Evolutionary conservation across 345 rosid genomes (phyloP), one percentile per base, ranked within the genome.

Genomic region (Salix caprea): DNA sequence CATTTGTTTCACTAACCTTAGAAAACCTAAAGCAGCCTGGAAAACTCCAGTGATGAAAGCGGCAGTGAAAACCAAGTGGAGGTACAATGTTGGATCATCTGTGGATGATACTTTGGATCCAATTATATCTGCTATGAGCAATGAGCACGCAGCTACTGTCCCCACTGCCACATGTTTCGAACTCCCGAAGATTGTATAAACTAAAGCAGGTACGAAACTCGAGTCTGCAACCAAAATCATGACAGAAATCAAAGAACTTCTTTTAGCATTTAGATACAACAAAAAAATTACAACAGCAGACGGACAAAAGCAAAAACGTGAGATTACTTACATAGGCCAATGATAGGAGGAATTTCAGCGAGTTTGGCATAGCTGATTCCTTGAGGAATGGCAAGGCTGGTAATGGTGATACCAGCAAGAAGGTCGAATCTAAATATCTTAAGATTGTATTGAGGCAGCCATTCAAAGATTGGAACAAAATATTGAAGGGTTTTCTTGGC

Each of bases 301-400:
- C 4, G 4, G 19, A 48, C 75, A 28, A 37, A 32, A 66, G 37
- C 12, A 61, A 19, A 10, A 74, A 5, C 60, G 56, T 14, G 12
- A 48, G 14, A 36, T 40, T 26, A 95, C 95, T 40, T 26, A 95
- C 95, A 92, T 7, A 95, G 89, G 85, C 99, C 99, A 62, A 88
- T 82, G 75, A 95, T 89, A 5, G 97, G 97, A 77, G 97, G 94
- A 72, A 95, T 11, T 11, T 78, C 44, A 14, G 88, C 97, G 65
- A 95, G 99, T 80, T 90, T 95, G 16, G 97, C 99, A 71, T 95
- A 95, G 76, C 99, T 95, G 77, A 92, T 95, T 18, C 99, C 99
- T 71, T 95, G 97, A 70, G 98, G 98, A 64, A 94, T 91, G 23
- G 98, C 97, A 23, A 94, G 94, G 76, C 90, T 86, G 73, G 97